Base-by-base conservation (phyloP, 768 basidiomycete genomes). In the Pisolithus marmoratus region DNA sequence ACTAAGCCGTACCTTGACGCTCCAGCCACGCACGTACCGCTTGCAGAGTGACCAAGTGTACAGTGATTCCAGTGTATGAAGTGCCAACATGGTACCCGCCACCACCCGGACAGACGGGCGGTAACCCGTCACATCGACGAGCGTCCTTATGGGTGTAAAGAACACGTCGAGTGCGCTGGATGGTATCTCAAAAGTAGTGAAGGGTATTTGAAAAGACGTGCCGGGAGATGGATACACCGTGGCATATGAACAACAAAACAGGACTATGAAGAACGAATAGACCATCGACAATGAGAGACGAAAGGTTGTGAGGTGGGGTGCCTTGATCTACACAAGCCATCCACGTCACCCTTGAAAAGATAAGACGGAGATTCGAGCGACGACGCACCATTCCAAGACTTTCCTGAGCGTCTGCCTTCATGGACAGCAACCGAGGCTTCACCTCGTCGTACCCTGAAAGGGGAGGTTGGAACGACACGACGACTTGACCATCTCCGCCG, bases 321-420 rank as follows among this genome's bases (percentile, higher is more conserved):
- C 69, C 64, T 80, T 79, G 38, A 82, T 80, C 85, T 87, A 42
- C n/a, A 52, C 36, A 51, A 5, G 14, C n/a, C 9, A 26, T 41
- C 24, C 19, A 40, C 38, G 36, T 34, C 12, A 43, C 26, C 46
- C 31, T 12, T 19, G 24, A 34, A n/a, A n/a, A 31, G 27, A n/a
- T 31, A 17, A 46, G 34, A 52, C 11, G 9, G 15, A 19, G 47
- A 24, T 19, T 11, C 27, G n/a, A 42, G 17, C 6, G 2, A 26
- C 41, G 7, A 66, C 81, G 23, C 51, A 85, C 88, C 85, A 87
- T 89, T 24, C 90, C 89, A 17, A 92, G 76, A 1, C 81, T 77
- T 62, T 87, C 87, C 61, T 91, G 86, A 0, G 90, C 86, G 23
- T 87, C 74, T 0, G 82, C 82, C 61, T 89, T 90, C 90, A 91